A percentile compares a stretch with the other conserved stretches of the same genome.
Evolutionary conservation across 148 eudicot genomes (phyloP).

Genomic region (Suaeda aralocaspica): DNA sequence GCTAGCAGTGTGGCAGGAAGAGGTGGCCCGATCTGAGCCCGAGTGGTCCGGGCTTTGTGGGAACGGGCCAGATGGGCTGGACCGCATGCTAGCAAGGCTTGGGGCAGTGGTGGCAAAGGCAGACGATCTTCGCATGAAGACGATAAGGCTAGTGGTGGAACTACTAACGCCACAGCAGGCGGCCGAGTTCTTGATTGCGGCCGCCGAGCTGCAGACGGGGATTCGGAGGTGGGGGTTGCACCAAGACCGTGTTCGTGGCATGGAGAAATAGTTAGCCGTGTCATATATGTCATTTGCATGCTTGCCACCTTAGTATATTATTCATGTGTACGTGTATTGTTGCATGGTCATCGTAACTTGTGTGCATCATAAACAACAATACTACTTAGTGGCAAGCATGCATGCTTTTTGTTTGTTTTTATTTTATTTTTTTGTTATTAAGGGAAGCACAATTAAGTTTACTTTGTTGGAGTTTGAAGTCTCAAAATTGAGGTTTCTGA

Average conservation of each 20-base stretch:
- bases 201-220: slow-evolving; percentile 64
- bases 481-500: too few relatives aligned
- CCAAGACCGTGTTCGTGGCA: slow-evolving; percentile 39
- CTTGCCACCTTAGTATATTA: too few relatives aligned
- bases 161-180: slow-evolving; percentile 71
- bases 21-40: slow-evolving; percentile 32
- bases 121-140: slow-evolving; percentile 58
- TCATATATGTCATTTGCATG: too few relatives aligned
- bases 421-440: too few relatives aligned
- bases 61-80: slow-evolving; percentile 27
- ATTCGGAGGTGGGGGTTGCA: slow-evolving; percentile 60
- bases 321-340: too few relatives aligned
- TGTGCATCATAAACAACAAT: too few relatives aligned
- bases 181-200: slow-evolving; percentile 66
- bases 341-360: too few relatives aligned
- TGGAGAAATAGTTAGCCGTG: too few relatives aligned
- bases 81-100: slow-evolving; percentile 30
- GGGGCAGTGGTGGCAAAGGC: slow-evolving; percentile 49
- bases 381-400: too few relatives aligned
- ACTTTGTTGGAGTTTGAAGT: too few relatives aligned
- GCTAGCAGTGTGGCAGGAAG: slow-evolving; percentile 76
- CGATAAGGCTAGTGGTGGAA: slow-evolving; percentile 55
- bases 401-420: too few relatives aligned
- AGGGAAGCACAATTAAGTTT: too few relatives aligned
- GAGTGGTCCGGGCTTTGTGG: slow-evolving; percentile 33